These are phyloP conservation scores for Chlorella sp. DNA, from an alignment of 139 green algal genomes.

Conservation along the genomic window DNA sequence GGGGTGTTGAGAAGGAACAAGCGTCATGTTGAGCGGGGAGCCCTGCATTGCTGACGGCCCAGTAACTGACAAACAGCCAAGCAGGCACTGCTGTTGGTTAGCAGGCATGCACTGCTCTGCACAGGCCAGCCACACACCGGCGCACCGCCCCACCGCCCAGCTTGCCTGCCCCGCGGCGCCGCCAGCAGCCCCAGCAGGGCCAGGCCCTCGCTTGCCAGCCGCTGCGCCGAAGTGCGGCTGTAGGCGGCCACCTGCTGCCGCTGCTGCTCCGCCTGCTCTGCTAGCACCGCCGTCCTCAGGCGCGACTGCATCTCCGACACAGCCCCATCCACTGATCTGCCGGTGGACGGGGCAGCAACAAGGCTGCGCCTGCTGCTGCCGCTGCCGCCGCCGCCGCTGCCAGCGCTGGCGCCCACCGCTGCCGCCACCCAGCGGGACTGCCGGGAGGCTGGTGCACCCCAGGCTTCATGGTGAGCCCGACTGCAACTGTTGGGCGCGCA, in stretches of 20 bases:
- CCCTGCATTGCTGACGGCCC: too few relatives aligned
- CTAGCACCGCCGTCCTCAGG: constrained; percentile 21
- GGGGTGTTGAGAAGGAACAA: too few relatives aligned
- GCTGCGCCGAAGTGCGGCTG: neutral
- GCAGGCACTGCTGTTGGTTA: neutral
- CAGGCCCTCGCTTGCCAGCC: constrained; percentile 11
- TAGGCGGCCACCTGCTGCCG: constrained; percentile 15
- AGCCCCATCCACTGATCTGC: neutral
- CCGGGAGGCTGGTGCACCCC: too few relatives aligned
- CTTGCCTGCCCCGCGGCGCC: neutral
- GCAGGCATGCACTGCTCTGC: too few relatives aligned
- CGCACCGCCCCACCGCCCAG: neutral
- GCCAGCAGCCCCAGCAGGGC: constrained; percentile 33
- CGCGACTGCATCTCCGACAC: constrained; percentile 19
- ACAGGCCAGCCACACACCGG: too few relatives aligned
- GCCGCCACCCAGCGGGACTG: neutral
- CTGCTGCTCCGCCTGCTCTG: constrained; percentile 29
- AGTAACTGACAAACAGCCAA: neutral
- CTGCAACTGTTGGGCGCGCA: too few relatives aligned
- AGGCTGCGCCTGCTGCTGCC: neutral
- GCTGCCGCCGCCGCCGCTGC: neutral
- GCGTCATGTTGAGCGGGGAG: too few relatives aligned
- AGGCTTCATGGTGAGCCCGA: too few relatives aligned
- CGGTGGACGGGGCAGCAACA: neutral
- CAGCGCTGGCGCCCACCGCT: neutral